phyloP scores from a whole-genome alignment of 208 protist species.

The Trypanosoma platydactyli region DNA sequence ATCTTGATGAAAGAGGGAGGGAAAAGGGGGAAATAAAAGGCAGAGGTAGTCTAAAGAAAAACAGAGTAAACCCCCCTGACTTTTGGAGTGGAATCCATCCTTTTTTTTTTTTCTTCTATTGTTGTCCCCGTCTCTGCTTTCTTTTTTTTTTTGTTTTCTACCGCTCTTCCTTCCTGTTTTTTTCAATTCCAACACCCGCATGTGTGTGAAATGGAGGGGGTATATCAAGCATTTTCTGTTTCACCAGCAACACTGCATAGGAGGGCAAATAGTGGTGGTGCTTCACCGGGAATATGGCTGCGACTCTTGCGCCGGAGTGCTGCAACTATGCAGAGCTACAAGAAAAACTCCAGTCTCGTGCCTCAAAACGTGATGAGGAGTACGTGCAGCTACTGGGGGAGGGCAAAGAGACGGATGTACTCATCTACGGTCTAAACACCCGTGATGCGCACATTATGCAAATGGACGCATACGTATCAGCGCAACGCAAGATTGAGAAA shows the following conservation, averaged over 20 bases:
- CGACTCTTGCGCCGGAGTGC: slow-evolving; percentile 33
- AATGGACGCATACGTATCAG: slow-evolving; percentile 50
- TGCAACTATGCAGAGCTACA: slow-evolving; percentile 44
- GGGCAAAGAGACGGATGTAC: background rate
- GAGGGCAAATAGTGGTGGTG: background rate
- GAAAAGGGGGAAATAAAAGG: too few relatives aligned
- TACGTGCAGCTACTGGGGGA: slow-evolving; percentile 6
- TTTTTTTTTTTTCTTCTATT: slow-evolving; percentile 9
- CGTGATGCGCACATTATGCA: slow-evolving; percentile 36
- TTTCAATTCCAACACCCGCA: background rate
- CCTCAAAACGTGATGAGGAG: slow-evolving; percentile 1
- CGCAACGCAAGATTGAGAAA: slow-evolving; percentile 52
- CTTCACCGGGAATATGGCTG: slow-evolving; percentile 1
- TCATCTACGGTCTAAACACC: slow-evolving; percentile 12
- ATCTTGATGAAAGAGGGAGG: too few relatives aligned
- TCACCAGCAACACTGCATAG: background rate
- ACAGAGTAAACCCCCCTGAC: too few relatives aligned
- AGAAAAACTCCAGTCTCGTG: background rate
- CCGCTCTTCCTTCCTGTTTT: slow-evolving; percentile 6
- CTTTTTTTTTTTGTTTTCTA: background rate
- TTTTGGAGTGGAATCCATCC: background rate
- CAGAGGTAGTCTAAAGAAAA: too few relatives aligned
- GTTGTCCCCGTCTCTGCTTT: background rate
- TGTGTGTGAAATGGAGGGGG: too few relatives aligned
- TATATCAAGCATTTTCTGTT: too few relatives aligned